Percentiles rank a stretch among this genome's conserved stretches.
Conservation (phyloP, 1,284 basidiomycete species). For the Apiotrichum mycotoxinovorans region DNA sequence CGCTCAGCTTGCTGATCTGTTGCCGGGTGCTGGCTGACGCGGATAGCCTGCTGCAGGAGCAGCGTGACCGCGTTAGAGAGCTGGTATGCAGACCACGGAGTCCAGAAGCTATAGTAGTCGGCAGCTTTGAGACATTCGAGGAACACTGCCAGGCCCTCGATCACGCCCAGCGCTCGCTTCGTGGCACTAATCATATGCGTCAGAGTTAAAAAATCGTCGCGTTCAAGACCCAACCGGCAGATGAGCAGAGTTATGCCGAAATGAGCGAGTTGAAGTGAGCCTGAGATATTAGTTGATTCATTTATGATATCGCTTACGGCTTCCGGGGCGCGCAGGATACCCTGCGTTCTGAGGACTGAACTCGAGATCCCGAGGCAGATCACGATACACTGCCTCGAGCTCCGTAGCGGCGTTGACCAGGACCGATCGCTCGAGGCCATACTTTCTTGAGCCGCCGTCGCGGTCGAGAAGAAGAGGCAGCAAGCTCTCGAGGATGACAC, state of each 20-base stretch:
- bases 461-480: constrained; percentile 18
- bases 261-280: constrained; percentile 17
- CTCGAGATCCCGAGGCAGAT: constrained; percentile 12
- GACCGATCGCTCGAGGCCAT: constrained; percentile 7
- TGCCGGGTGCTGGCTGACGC: constrained; percentile 3
- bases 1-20: neutral
- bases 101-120: constrained; percentile 14
- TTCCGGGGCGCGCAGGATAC: neutral
- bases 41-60: constrained; percentile 17
- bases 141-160: constrained; percentile 10
- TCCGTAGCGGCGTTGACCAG: constrained; percentile 15
- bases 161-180: constrained; percentile 5
- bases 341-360: constrained; percentile 3
- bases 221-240: constrained; percentile 19
- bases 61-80: constrained; percentile 17
- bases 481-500: constrained; percentile 12
- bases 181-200: constrained; percentile 6
- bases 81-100: constrained; percentile 16
- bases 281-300: neutral
- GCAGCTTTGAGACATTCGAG: constrained; percentile 7
- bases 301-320: neutral
- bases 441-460: neutral
- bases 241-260: constrained; percentile 15
- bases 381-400: constrained; percentile 17
- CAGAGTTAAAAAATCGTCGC: constrained; percentile 14